Percentiles rank a stretch among this genome's conserved stretches.
These are phyloP conservation scores for Chalciporus sp. DNA, from an alignment of 1,284 basidiomycete genomes.

Conservation along the genomic window DNA sequence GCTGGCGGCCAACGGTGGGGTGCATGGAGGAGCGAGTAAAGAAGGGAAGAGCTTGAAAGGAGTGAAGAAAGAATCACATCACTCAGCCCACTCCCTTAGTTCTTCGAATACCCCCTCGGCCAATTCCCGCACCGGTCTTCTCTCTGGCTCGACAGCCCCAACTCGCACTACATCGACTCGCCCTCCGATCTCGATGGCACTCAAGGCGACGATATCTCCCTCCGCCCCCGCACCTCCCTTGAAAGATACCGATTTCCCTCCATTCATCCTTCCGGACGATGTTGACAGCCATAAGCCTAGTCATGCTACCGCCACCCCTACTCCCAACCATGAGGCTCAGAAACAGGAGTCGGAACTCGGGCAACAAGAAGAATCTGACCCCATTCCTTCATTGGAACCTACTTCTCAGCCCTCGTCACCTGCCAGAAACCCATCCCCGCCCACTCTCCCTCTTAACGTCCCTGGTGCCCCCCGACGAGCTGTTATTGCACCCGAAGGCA, in stretches of 20 bases:
- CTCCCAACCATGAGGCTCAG: neutral
- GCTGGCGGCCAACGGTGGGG: conserved; percentile 56
- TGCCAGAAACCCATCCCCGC: conserved; percentile 31
- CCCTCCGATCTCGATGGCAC: conserved; percentile 61
- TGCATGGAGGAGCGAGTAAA: conserved; percentile 32
- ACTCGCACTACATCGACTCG: conserved; percentile 53
- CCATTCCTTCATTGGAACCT: neutral
- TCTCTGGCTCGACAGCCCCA: conserved; percentile 56
- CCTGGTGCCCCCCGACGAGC: conserved; percentile 46
- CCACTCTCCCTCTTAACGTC: conserved; percentile 54
- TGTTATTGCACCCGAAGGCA: conserved; percentile 33
- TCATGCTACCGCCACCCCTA: neutral
- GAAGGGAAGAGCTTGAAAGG: conserved; percentile 42
- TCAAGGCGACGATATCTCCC: conserved; percentile 73
- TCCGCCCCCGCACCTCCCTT: conserved; percentile 78
- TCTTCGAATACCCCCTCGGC: conserved; percentile 11
- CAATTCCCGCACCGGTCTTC: conserved; percentile 46
- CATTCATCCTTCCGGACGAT: conserved; percentile 65
- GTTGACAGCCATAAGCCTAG: conserved; percentile 36
- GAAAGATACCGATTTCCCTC: conserved; percentile 74
- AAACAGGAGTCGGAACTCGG: conserved; percentile 11
- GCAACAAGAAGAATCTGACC: neutral
- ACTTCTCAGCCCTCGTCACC: conserved; percentile 11
- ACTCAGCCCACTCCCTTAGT: conserved; percentile 12
- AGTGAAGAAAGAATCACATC: conserved; percentile 40